These are phyloP conservation scores for Jacaranda copaia DNA, from an alignment of 257 asterid genomes.

Conservation along the genomic window DNA sequence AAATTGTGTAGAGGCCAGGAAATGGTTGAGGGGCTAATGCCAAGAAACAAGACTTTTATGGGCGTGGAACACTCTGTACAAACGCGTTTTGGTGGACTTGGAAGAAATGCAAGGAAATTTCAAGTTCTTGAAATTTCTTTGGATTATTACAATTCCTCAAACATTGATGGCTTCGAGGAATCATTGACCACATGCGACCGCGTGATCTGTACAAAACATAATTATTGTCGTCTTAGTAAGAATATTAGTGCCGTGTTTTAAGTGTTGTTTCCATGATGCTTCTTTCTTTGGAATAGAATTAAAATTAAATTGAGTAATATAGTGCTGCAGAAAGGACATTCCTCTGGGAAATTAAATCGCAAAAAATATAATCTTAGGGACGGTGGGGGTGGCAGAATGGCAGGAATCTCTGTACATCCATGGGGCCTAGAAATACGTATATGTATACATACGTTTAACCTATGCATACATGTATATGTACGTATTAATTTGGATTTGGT, in stretches of 20 bases:
- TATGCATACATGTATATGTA: neutral
- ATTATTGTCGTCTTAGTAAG: neutral
- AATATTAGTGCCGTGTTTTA: neutral
- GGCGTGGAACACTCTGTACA: slow-evolving; percentile 4
- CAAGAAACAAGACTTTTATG: neutral
- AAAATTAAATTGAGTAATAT: neutral
- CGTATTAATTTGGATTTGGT: neutral
- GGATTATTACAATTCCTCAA: neutral
- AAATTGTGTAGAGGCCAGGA: too few relatives aligned
- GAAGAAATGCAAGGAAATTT: slow-evolving; percentile 20
- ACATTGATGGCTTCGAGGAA: slow-evolving; percentile 41
- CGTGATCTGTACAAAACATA: slow-evolving; percentile 21
- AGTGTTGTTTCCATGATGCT: slow-evolving; percentile 34
- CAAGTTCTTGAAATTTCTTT: neutral
- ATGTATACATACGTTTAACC: neutral
- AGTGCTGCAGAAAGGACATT: slow-evolving; percentile 16
- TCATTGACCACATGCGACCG: slow-evolving; percentile 39
- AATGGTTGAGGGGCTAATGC: too few relatives aligned
- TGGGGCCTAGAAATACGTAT: neutral
- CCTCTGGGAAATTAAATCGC: neutral
- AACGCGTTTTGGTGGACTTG: slow-evolving; percentile 35
- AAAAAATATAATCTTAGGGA: neutral
- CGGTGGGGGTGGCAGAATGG: slow-evolving; percentile 19
- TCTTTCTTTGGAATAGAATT: neutral
- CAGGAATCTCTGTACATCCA: neutral